Base-by-base conservation (phyloP, 371 early-diverging fungal genomes). In the Smittium culicis region DNA sequence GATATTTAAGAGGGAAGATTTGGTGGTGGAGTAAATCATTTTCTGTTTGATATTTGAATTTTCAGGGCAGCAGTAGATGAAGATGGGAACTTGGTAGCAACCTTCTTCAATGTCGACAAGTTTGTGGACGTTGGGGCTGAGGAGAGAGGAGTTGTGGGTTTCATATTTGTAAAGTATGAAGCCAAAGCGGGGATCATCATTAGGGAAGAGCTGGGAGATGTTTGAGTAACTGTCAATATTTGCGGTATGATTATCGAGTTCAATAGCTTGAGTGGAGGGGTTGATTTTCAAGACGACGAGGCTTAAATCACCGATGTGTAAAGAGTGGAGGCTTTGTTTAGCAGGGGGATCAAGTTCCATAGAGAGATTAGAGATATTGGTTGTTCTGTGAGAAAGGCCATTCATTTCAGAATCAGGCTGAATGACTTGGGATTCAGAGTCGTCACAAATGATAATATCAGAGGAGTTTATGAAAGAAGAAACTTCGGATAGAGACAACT, bases 11-110 rank as follows among this genome's bases (percentile, higher is more conserved):
- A 63, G 33, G 20, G 63, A 31, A n/a, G 63, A n/a, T 63, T 33
- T 63, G 33, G 34, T 63, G n/a, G 63, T 34, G 8, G 63, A 31
- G n/a, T 63, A 63, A n/a, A 63, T n/a, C 63, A 63, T 63, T 33
- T 33, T 63, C 5, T 31, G 34, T 33, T 33, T n/a, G 14, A 63
- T 33, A 11, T n/a, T 63, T 34, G 34, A 32, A 32, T 27, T 33
- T 14, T n/a, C 31, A 11, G 63, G 63, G 33, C 63, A 63, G n/a
- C n/a, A 33, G 32, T 63, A 63, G n/a, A 63, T 63, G n/a, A 63
- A 63, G 14, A 63, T 35, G 14, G 63, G 63, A n/a, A 30, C 63
- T 30, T 63, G 34, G 33, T 30, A 63, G n/a, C n/a, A 30, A 2
- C 34, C 33, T 63, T 27, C 34, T n/a, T 31, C 63, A n/a, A 35